phyloP scores from a whole-genome alignment of 495 filamentous ascomycete species.

The Pseudoneurospora amorphoporcata region DNA sequence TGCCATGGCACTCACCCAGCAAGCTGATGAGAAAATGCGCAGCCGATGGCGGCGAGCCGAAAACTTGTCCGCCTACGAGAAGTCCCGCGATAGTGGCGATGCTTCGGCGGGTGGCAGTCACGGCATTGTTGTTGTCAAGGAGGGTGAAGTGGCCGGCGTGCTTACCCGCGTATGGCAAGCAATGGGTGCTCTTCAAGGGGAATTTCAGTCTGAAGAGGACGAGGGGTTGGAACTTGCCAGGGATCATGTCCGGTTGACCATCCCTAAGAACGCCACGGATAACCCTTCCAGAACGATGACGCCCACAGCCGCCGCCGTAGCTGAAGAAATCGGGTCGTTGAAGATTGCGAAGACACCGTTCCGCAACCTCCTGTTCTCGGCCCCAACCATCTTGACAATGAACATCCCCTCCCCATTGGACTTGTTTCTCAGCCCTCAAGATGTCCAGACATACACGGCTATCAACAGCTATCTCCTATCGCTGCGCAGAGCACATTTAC shows the following conservation, averaged over 20 bases:
- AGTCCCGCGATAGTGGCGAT: constrained; percentile 21
- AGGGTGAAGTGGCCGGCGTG: constrained; percentile 71
- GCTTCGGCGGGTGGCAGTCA: constrained; percentile 3
- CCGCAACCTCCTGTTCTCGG: constrained; percentile 72
- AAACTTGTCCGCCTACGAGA: constrained; percentile 40
- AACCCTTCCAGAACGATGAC: neutral
- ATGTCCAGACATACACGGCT: constrained; percentile 66
- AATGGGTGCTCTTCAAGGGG: constrained; percentile 58
- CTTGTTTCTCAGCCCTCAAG: constrained; percentile 66
- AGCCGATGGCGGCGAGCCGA: constrained; percentile 44
- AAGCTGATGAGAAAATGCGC: constrained; percentile 67
- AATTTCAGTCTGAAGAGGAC: constrained; percentile 56
- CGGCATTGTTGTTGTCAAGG: constrained; percentile 60
- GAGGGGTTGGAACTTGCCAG: constrained; percentile 73
- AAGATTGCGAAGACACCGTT: constrained; percentile 46
- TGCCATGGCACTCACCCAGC: constrained; percentile 69
- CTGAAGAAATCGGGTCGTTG: constrained; percentile 10
- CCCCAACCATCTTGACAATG: constrained; percentile 58
- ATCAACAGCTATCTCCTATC: constrained; percentile 82
- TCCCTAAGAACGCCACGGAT: constrained; percentile 34
- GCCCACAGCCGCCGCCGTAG: constrained; percentile 3
- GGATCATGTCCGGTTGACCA: constrained; percentile 59
- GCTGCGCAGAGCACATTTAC: constrained; percentile 71
- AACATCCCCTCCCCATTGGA: constrained; percentile 73
- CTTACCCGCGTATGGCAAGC: constrained; percentile 67